A percentile compares a stretch with the other conserved stretches of the same genome.
Evolutionary conservation across 2,329 filamentous ascomycete genomes (phyloP).

Genomic region (Arachnopeziza araneosa): DNA sequence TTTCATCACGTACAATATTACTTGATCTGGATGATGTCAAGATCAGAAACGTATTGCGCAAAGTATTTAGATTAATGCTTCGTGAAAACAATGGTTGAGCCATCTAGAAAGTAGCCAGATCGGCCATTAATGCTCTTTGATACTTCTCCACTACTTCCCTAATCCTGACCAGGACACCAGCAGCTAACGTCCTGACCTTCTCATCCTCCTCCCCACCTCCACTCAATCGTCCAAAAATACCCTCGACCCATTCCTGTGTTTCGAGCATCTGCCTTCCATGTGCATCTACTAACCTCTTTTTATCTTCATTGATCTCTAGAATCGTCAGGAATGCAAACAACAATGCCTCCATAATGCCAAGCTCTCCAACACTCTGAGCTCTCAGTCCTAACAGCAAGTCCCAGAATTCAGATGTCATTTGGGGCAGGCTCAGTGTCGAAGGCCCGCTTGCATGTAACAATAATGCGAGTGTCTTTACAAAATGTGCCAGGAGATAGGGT

Average conservation of each 20-base stretch:
- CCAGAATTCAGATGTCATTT: constrained; percentile 82
- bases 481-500: constrained; percentile 69
- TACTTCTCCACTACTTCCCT: constrained; percentile 79
- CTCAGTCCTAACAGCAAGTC: constrained; percentile 71
- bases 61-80: background rate
- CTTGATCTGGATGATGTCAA: background rate
- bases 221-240: constrained; percentile 58
- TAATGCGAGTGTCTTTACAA: constrained; percentile 80
- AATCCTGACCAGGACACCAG: constrained; percentile 70
- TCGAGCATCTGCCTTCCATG: constrained; percentile 76
- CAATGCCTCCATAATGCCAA: constrained; percentile 65
- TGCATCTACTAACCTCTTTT: constrained; percentile 65
- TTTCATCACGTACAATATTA: background rate
- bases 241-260: constrained; percentile 77
- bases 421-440: constrained; percentile 66
- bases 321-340: constrained; percentile 75
- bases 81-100: background rate
- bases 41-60: background rate
- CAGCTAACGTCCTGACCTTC: constrained; percentile 71
- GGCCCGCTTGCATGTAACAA: constrained; percentile 80
- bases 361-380: constrained; percentile 53
- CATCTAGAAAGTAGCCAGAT: constrained; percentile 42
- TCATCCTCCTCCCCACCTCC: constrained; percentile 61
- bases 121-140: constrained; percentile 69
- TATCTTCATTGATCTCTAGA: constrained; percentile 74